Conservation (phyloP, 2,329 filamentous ascomycete species). For the Elsinoe fawcettii region DNA sequence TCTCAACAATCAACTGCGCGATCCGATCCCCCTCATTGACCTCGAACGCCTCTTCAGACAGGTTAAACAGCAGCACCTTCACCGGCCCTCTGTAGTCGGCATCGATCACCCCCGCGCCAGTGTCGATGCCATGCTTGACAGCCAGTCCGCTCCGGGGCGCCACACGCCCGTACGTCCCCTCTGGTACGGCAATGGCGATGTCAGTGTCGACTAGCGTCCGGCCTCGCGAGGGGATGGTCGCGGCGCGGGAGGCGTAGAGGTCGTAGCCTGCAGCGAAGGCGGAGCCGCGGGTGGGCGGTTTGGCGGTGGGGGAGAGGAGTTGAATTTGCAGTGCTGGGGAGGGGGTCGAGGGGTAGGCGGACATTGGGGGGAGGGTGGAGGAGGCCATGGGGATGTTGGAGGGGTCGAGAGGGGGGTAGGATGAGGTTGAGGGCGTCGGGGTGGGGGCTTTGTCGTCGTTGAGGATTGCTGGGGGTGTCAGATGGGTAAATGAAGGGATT, state of each 20-base stretch:
- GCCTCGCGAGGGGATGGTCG: constrained; percentile 69
- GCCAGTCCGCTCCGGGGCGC: constrained; percentile 88
- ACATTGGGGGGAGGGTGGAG: constrained; percentile 25
- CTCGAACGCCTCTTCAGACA: constrained; percentile 70
- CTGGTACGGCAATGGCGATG: constrained; percentile 82
- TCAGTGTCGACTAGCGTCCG: constrained; percentile 86
- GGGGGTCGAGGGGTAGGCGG: constrained; percentile 44
- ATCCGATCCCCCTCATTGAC: constrained; percentile 82
- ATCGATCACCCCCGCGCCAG: constrained; percentile 92
- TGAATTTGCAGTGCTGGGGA: constrained; percentile 60
- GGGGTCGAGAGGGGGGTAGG: constrained; percentile 18
- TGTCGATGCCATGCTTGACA: constrained; percentile 91
- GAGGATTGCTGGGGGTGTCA: constrained; percentile 27
- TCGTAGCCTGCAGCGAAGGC: constrained; percentile 91
- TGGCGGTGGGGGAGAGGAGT: constrained; percentile 73
- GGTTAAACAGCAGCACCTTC: constrained; percentile 92
- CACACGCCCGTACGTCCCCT: constrained; percentile 83
- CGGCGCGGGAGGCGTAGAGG: constrained; percentile 67
- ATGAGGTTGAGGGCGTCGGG: constrained; percentile 25
- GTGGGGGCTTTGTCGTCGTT: constrained; percentile 29
- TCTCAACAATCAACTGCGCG: constrained; percentile 88
- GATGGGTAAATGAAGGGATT: not conserved
- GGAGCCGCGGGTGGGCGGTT: constrained; percentile 78
- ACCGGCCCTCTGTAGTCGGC: constrained; percentile 93
- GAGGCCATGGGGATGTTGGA: constrained; percentile 18